Evolutionary conservation across 495 filamentous ascomycete genomes (phyloP).

Genomic region (Aspergillus panamensis): DNA sequence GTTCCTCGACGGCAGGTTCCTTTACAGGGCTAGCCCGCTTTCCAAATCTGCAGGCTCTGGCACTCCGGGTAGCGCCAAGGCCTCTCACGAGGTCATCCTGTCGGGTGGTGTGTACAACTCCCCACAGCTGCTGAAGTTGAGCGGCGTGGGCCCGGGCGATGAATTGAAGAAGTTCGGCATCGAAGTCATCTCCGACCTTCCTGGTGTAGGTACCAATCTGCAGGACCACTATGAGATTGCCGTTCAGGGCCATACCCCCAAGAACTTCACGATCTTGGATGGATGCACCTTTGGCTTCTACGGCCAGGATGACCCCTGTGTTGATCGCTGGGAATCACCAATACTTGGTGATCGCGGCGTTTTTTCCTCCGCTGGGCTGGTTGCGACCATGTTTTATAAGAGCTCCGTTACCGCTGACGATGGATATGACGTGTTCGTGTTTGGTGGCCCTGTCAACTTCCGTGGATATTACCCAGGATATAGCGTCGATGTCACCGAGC

Average conservation of each 20-base stretch:
- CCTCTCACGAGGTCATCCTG: constrained; percentile 59
- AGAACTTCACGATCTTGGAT: constrained; percentile 42
- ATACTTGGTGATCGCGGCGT: constrained; percentile 40
- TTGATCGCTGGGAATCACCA: constrained; percentile 41
- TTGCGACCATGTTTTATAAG: constrained; percentile 45
- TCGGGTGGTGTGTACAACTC: constrained; percentile 60
- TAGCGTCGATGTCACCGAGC: constrained; percentile 28
- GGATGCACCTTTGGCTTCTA: constrained; percentile 47
- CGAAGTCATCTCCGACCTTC: constrained; percentile 49
- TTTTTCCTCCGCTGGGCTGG: constrained; percentile 50
- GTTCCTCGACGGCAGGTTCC: constrained; percentile 53
- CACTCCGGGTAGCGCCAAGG: constrained; percentile 43
- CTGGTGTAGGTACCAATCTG: constrained; percentile 63
- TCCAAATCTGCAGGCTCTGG: constrained; percentile 26
- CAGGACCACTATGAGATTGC: constrained; percentile 62
- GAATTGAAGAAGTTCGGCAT: constrained; percentile 52
- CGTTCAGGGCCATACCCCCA: constrained; percentile 43
- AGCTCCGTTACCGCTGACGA: constrained; percentile 36
- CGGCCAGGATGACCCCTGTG: constrained; percentile 43
- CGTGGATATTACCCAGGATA: constrained; percentile 38
- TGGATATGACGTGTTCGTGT: constrained; percentile 50
- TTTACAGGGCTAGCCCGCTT: constrained; percentile 58
- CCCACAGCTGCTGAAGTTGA: constrained; percentile 63
- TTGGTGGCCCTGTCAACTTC: constrained; percentile 53
- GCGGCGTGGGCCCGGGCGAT: constrained; percentile 54